A percentile compares a stretch with the other conserved stretches of the same genome.
phyloP scores from a whole-genome alignment of 202 grass and related monocot species.

The Hordeum pubiflorum region DNA sequence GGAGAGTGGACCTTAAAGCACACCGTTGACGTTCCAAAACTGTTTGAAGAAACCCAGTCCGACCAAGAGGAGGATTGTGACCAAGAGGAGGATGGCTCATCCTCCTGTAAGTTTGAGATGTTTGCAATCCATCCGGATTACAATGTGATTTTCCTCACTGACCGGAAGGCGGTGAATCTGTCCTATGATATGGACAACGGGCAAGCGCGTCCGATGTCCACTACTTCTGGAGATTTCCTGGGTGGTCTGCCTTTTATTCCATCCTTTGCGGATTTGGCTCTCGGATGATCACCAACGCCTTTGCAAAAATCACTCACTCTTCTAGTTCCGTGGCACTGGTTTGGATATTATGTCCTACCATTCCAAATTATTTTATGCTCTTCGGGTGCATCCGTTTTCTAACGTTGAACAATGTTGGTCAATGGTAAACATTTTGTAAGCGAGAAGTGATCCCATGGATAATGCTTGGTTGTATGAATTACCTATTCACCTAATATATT shows the following conservation, averaged over 20 bases:
- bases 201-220: not conserved
- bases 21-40: fast-evolving
- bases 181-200: not conserved
- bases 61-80: not conserved
- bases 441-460: not conserved
- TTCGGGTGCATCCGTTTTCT: not conserved
- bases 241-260: not conserved
- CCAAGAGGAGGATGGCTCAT: too few species aligned
- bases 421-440: too few species aligned
- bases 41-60: not conserved
- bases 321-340: not conserved
- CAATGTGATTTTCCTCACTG: not conserved
- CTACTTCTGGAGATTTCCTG: not conserved
- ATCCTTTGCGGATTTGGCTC: not conserved
- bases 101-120: not conserved
- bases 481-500: not conserved
- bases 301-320: not conserved
- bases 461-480: not conserved
- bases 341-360: not conserved
- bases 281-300: not conserved
- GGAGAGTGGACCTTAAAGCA: not conserved
- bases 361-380: too few species aligned
- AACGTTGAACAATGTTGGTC: not conserved
- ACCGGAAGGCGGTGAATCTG: not conserved
- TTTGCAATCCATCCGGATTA: not conserved